Evolutionary conservation across 2,329 filamentous ascomycete species (phyloP).

Genomic region (Fusarium protoensiforme): DNA sequence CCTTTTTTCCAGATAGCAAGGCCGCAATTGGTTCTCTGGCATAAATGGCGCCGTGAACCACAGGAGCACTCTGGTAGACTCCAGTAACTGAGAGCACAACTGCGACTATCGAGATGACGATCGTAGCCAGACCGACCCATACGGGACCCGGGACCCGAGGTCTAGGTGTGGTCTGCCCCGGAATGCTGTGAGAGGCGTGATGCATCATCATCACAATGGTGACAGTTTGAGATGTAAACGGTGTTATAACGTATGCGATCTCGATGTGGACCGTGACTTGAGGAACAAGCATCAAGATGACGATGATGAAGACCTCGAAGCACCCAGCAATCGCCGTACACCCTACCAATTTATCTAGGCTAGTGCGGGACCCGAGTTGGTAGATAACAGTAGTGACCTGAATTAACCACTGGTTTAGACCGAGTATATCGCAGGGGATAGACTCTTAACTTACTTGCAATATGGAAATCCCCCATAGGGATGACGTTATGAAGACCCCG

Average conservation of each 20-base stretch:
- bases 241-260: not conserved
- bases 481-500: not conserved
- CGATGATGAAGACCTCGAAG: not conserved
- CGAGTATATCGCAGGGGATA: not conserved
- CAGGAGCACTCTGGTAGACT: not conserved
- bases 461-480: not conserved
- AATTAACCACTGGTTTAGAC: not conserved
- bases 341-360: not conserved
- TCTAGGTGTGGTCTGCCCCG: not conserved
- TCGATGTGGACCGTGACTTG: not conserved
- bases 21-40: not conserved
- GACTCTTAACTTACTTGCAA: not conserved
- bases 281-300: not conserved
- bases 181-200: not conserved
- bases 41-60: not conserved
- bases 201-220: not conserved
- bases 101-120: not conserved
- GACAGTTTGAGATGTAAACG: not conserved
- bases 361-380: not conserved
- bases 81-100: not conserved
- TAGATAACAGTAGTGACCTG: not conserved
- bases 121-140: not conserved
- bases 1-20: not conserved
- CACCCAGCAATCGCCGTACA: not conserved
- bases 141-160: not conserved